Conservation (phyloP, 169 alveolate genomes). For the Plasmodium knowlesi region DNA sequence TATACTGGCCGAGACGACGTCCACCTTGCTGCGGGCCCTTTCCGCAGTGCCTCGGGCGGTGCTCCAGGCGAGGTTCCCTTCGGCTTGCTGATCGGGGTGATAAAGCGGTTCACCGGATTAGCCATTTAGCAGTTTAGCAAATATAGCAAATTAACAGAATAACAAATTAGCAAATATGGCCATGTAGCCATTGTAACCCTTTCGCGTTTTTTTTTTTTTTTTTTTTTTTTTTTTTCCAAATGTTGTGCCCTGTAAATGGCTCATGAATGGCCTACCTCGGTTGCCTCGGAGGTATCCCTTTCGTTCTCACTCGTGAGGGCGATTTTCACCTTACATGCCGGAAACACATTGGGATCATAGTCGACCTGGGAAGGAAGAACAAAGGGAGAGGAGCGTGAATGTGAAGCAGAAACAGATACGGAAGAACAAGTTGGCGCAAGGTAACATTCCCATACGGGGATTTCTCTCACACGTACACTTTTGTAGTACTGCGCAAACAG, state of each 20-base stretch:
- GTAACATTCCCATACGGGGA: not conserved
- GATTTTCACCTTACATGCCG: constrained; percentile 71
- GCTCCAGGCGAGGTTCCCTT: constrained; percentile 43
- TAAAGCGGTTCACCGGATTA: not conserved
- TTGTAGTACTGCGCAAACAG: constrained; percentile 76
- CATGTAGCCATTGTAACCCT: not conserved
- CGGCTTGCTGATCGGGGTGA: constrained; percentile 5
- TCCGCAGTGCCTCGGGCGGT: not conserved
- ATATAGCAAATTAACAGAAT: too few species aligned
- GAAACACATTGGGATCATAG: constrained; percentile 70
- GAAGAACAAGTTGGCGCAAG: not conserved
- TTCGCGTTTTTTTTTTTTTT: too few species aligned
- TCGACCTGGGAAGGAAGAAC: constrained; percentile 9
- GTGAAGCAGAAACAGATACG: not conserved
- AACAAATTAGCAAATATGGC: not conserved
- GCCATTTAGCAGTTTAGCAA: not conserved
- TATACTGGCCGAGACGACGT: constrained; percentile 81
- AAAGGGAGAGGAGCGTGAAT: not conserved
- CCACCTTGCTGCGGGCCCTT: constrained; percentile 72
- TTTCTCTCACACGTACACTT: constrained; percentile 11
- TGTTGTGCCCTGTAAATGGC: not conserved
- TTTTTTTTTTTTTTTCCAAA: too few species aligned
- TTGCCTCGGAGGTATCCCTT: not conserved
- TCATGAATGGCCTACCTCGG: constrained; percentile 7
- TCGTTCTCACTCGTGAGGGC: constrained; percentile 40